Evolutionary conservation across 2,329 filamentous ascomycete species (phyloP), one percentile per base, ranked within the genome.

Genomic region (Fusarium circinatum): DNA sequence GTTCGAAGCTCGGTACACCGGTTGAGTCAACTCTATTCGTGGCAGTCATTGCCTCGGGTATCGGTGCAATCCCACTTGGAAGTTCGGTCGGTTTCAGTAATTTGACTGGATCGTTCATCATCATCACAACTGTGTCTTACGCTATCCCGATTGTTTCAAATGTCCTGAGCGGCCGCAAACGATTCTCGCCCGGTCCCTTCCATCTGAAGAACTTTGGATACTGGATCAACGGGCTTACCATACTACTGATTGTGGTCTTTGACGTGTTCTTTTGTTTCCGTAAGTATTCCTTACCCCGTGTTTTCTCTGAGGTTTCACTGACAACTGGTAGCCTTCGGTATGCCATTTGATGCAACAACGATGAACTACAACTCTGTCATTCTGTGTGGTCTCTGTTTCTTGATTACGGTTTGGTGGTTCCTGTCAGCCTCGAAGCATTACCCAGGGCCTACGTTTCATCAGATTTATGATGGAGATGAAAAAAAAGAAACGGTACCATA

Each of bases 321-420:
- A 78, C 32, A 5, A 1, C 6, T 38, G 3, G 11, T 20, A 78
- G 76, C 76, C 39, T 55, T 77, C 7, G 70, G 73, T 0, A 12
- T 78, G 2, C 76, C 77, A 3, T 71, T 78, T 10, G 75, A 78
- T 51, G 57, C 51, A 1, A 70, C 74, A 1, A 76, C 76, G 0
- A 78, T 78, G 76, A 78, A 78, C 14, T 78, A 78, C 15, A 78
- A 78, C 20, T 78, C 68, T 2, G 76, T 78, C 0, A 78, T 78
- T 41, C 55, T 78, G 0, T 58, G 42, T 6, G 76, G 76, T 0
- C 52, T 78, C 0, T 44, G 75, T 6, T 49, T 73, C 8, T 41
- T 78, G 30, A 75, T 76, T 20, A 58, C 62, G 0, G 6, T 71
- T 0, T 78, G 76, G 76, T 78, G 76, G 76, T 14, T 78, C 0